Base-by-base conservation (phyloP, 2,329 filamentous ascomycete genomes). In the Colletotrichum lentis region DNA sequence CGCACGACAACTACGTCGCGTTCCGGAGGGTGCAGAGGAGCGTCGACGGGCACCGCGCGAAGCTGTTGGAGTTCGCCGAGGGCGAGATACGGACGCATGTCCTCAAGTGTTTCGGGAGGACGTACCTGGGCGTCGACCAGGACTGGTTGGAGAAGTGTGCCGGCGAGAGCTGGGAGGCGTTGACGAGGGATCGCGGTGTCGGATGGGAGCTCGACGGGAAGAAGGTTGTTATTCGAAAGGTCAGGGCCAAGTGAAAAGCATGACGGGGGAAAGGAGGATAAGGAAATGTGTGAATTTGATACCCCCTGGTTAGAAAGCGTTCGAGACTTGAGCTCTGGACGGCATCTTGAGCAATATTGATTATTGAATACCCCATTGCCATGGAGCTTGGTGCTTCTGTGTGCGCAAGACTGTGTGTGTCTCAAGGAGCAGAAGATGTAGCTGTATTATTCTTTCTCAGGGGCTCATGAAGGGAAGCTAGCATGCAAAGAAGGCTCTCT, bases 31-130 rank as follows among this genome's bases (percentile, higher is more conserved):
- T 91, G 54, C 89, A 88, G 79, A 84, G 84, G 70, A 85, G 83
- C 64, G 92, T 96, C 37, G 93, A 97, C 80, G 92, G 92, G 10
- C 91, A 97, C 78, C 87, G 91, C 77, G 86, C 90, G 44, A 88
- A 89, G 64, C 80, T 99, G 65, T 89, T 98, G 84, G 91, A 93
- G 74, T 95, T 90, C 82, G 91, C 92, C 10, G 91, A 93, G 72
- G 86, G 88, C 27, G 84, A 86, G n/a, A 84, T 97, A 75, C 84
- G 91, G 72, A 82, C 88, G 72, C 91, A 94, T 78, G 88, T 92
- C 41, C 82, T 98, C 72, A 97, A 97, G 81, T 96, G 94, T 76
- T 86, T 98, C 62, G 94, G 93, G 0, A 87, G 89, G 74, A 86
- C 90, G 5, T 99, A 99, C 77, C 80, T 97, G 71, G 87, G 81